Evolutionary conservation across 495 filamentous ascomycete species (phyloP), one percentile per base, ranked within the genome.

Genomic region (Hypoxylon lenormandii): DNA sequence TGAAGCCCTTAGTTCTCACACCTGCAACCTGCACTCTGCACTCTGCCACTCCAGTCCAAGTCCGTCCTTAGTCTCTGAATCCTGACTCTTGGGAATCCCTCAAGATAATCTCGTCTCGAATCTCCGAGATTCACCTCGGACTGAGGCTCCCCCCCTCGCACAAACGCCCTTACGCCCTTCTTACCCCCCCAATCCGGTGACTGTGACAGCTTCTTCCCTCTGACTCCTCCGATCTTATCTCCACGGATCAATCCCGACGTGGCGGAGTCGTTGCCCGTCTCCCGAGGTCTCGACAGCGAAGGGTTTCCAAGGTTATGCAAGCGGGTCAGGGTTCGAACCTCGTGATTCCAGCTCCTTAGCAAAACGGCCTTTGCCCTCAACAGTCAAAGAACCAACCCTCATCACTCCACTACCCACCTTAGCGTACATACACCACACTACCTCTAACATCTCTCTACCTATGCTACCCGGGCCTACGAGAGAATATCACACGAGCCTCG

Each of bases 61-160:
- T 22, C 16, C 48, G 28, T 45, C 42, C 42, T 45, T 45, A 5
- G 16, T 45, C 53, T 36, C 62, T 33, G 6, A 33, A 33, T 33
- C 30, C 30, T 33, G 30, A 33, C 30, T 33, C 30, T 33, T 33
- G 30, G 10, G 30, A 33, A 33, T 33, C 30, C 30, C 30, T 33
- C 10, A 7, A 61, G 61, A 71, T 71, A 63, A 66, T 63, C 58
- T 53, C 22, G 7, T 15, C 58, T 71, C 68, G 68, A 71, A 71
- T 71, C 68, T 71, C 68, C 68, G 68, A 71, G 68, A 63, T 49
- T 66, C 58, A 59, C 53, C 62, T 71, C 67, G 67, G 67, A 70
- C 60, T 53, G 51, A 66, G 16, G 16, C 56, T 57, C 47, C 57
- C 46, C 47, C n/a, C n/a, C 55, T 4, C 12, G 12, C 6, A 33